Base-by-base conservation (phyloP, 371 early-diverging fungal species). In the Conidiobolus coronatus region DNA sequence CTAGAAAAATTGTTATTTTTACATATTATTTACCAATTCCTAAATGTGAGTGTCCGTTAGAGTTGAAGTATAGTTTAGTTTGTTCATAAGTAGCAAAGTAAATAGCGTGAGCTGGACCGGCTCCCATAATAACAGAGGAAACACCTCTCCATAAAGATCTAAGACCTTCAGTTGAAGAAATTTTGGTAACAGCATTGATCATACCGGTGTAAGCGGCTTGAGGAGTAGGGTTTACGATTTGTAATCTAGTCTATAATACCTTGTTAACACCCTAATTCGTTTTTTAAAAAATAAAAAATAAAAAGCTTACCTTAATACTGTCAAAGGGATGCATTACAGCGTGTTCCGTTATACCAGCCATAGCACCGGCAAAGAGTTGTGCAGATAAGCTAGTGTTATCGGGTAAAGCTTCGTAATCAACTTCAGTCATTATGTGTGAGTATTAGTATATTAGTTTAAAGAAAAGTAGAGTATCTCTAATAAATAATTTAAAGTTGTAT, bases 291-390 rank as follows among this genome's bases (percentile, higher is more conserved):
- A 24, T 20, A 12, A 24, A 24, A 24, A n/a, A 3, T 13, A 29
- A 35, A 9, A 11, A 9, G 36, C 52, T 53, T 67, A 81, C 86
- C 80, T 94, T 94, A 57, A 92, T 79, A 51, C 76, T 73, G 55
- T 95, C 96, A 35, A 93, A 66, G 9, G 96, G 96, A 65, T 82
- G 91, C 82, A 88, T 87, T 47, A 89, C 73, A 42, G 81, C 74
- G 58, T 95, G 96, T 60, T 95, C 96, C 35, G 86, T 82, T 52
- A 93, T 88, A 52, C 96, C 96, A 19, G 96, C 96, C 14, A 89
- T 66, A 2, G 93, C 92, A 29, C 96, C 96, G 4, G 94, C 94
- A 38, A 81, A 54, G 48, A 89, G 62, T 57, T 91, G 84, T 43
- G 81, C 76, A 15, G 70, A 55, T 51, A 88, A 64, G 13, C 79